Conservation (phyloP, 163 green algal species). For the Prototheca wickerhamii region DNA sequence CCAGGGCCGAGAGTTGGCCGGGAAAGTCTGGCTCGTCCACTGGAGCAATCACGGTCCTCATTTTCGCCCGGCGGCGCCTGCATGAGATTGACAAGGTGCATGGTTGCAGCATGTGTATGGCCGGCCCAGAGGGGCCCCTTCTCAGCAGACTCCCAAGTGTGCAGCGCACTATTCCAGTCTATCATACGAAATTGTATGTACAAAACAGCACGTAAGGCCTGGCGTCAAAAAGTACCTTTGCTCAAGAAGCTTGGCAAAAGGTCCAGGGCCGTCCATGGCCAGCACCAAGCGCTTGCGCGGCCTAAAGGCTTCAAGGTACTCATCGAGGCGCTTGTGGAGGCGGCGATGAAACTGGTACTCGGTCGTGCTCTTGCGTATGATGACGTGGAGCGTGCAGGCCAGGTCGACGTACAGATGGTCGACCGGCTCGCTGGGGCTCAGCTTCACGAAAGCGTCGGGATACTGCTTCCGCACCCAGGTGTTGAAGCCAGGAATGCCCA, state of each 20-base stretch:
- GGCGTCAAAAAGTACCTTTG: too few relatives aligned
- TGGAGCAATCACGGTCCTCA: background rate
- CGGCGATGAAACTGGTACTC: slow-evolving; percentile 43
- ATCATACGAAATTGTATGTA: too few relatives aligned
- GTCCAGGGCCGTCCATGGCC: slow-evolving; percentile 72
- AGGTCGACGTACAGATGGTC: slow-evolving; percentile 34
- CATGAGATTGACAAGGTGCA: background rate
- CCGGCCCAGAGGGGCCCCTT: background rate
- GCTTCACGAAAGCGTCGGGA: slow-evolving; percentile 15
- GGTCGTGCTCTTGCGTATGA: slow-evolving; percentile 15
- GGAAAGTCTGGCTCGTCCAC: background rate
- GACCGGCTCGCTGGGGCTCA: background rate
- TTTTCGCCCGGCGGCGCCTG: background rate
- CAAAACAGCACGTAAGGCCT: too few relatives aligned
- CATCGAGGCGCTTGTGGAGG: slow-evolving; percentile 56
- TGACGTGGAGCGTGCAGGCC: slow-evolving; percentile 18
- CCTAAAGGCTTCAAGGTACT: slow-evolving; percentile 33
- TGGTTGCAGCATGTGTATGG: background rate
- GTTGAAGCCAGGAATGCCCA: slow-evolving; percentile 27
- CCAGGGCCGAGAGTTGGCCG: slow-evolving; percentile 19
- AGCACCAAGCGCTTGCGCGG: slow-evolving; percentile 61
- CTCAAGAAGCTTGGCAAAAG: slow-evolving; percentile 78
- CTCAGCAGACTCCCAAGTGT: too few relatives aligned
- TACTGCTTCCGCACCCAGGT: slow-evolving; percentile 25
- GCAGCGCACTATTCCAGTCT: too few relatives aligned